Evolutionary conservation across 345 rosid genomes (phyloP).

Genomic region (Moringa oleifera): DNA sequence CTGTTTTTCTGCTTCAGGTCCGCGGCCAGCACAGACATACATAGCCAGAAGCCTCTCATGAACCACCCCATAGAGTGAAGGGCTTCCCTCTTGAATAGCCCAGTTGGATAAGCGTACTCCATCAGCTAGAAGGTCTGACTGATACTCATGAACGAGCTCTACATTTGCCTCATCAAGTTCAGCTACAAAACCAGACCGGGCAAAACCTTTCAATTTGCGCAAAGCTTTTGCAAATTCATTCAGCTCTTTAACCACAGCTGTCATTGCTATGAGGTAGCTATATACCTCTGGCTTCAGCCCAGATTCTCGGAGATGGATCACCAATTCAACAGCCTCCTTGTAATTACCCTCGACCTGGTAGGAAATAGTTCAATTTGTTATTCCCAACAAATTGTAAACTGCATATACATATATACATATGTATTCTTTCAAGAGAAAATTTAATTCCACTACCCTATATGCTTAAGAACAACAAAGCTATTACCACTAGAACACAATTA

Average conservation of each 20-base stretch:
- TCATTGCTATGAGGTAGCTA: slow-evolving; percentile 84
- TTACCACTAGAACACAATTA: not conserved
- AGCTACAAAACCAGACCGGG: slow-evolving; percentile 49
- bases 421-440: no score
- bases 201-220: slow-evolving; percentile 62
- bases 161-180: slow-evolving; percentile 51
- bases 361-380: slow-evolving; percentile 6
- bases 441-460: no score
- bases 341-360: slow-evolving; percentile 80
- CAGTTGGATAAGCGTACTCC: slow-evolving; percentile 60
- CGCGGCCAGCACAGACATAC: slow-evolving; percentile 85
- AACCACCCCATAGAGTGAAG: slow-evolving; percentile 52
- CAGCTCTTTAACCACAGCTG: slow-evolving; percentile 89
- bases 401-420: no score
- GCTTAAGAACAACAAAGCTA: not conserved
- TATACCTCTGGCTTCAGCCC: slow-evolving; percentile 82
- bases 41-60: slow-evolving; percentile 89
- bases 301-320: slow-evolving; percentile 53
- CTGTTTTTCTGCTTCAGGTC: slow-evolving; percentile 80
- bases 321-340: slow-evolving; percentile 59
- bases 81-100: slow-evolving; percentile 64
- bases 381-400: no score
- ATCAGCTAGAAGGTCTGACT: slow-evolving; percentile 57
- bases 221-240: slow-evolving; percentile 68
- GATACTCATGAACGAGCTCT: slow-evolving; percentile 56